Evolutionary conservation across 176 grass and related monocot genomes (phyloP).

Genomic region (sorghum (Sorghum bicolor)): Sorghum_bicolor_NCBIv3 NC_012870.2:16704001-16704500

Average conservation of each 20-base stretch:
- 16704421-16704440: conserved; percentile 39
- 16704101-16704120: not conserved
- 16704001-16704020: not conserved
- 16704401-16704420: conserved; percentile 48
- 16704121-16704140: not conserved
- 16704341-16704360: conserved; percentile 33
- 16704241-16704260: not conserved
- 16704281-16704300: conserved; percentile 31
- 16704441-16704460: not conserved
- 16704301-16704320: conserved; percentile 93
- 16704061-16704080: not conserved
- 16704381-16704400: conserved; percentile 47
- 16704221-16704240: not conserved
- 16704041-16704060: not conserved
- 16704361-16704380: conserved; percentile 32
- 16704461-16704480: conserved; percentile 6
- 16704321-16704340: conserved; percentile 56
- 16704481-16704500: conserved; percentile 9
- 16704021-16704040: not conserved
- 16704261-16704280: not conserved
- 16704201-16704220: not conserved
- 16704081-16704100: not conserved
- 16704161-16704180: not conserved
- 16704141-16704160: not conserved
- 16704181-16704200: not conserved